phyloP scores from a whole-genome alignment of 768 basidiomycete genomes.

The Lenzites betulinus region DNA sequence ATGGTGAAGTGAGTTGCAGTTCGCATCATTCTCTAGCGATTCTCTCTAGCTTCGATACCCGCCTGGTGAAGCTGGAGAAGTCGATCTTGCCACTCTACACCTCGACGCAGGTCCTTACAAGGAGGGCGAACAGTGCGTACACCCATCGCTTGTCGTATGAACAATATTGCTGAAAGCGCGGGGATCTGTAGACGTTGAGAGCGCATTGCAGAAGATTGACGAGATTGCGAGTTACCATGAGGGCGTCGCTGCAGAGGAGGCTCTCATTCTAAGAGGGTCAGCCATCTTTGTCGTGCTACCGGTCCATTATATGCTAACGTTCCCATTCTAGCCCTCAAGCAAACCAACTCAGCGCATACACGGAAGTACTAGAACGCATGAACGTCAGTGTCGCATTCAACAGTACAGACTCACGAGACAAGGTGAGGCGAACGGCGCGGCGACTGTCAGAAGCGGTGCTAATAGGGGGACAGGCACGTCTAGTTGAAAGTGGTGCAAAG shows the following conservation, averaged over 20 bases:
- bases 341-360: conserved; percentile 64
- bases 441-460: not conserved
- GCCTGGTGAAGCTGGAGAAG: conserved; percentile 82
- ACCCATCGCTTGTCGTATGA: not conserved
- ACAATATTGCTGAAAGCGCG: not conserved
- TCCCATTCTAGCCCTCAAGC: conserved; percentile 60
- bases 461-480: conserved; percentile 48
- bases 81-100: conserved; percentile 83
- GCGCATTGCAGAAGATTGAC: conserved; percentile 74
- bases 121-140: conserved; percentile 67
- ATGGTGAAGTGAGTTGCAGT: not conserved
- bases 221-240: conserved; percentile 76
- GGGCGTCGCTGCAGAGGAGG: conserved; percentile 76
- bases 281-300: conserved; percentile 20
- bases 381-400: conserved; percentile 83
- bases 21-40: conserved; percentile 51
- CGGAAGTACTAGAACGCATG: conserved; percentile 71
- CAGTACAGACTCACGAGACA: conserved; percentile 56
- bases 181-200: conserved; percentile 67
- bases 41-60: conserved; percentile 80
- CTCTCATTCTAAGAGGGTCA: conserved; percentile 76
- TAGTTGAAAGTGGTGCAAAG: conserved; percentile 82
- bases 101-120: conserved; percentile 74
- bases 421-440: conserved; percentile 36
- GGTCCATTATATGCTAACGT: not conserved